Conservation (phyloP, 2,329 filamentous ascomycete species). For the Cladosporium sp. region DNA sequence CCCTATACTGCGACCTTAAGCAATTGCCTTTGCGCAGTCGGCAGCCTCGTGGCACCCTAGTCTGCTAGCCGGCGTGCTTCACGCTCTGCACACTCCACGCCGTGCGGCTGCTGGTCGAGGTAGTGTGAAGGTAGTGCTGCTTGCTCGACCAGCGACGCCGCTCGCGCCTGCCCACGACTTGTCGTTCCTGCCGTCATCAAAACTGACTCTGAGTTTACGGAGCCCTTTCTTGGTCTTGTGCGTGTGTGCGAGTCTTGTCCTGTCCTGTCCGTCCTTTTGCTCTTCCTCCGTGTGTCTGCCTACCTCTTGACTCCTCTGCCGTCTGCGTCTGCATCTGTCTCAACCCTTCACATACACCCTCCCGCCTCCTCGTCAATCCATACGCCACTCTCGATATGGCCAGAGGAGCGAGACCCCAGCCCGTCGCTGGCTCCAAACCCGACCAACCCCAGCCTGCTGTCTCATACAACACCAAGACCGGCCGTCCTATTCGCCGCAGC, state of each 20-base stretch:
- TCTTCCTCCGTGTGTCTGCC: background rate
- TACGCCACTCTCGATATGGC: constrained; percentile 15
- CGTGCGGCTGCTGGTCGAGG: too few relatives aligned
- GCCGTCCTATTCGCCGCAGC: constrained; percentile 40
- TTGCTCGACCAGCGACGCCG: too few relatives aligned
- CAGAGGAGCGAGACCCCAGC: constrained; percentile 17
- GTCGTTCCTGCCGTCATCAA: constrained; percentile 6
- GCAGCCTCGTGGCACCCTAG: constrained; percentile 11
- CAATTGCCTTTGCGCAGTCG: background rate
- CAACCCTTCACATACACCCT: background rate
- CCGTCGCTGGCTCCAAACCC: constrained; percentile 23
- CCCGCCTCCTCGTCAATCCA: background rate
- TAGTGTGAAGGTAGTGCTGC: too few relatives aligned
- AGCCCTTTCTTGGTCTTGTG: constrained; percentile 8
- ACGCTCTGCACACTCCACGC: constrained; percentile 9
- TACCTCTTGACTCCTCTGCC: too few relatives aligned
- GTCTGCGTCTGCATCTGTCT: background rate
- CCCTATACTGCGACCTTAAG: background rate
- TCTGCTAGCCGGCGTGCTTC: constrained; percentile 4
- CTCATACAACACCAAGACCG: constrained; percentile 37
- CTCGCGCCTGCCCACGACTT: background rate
- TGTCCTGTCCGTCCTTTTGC: background rate
- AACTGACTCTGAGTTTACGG: background rate
- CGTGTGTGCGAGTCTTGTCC: background rate
- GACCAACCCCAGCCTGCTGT: constrained; percentile 22